Conservation (phyloP, 352 stramenopile species). For the Globisporangium viniferum region DNA sequence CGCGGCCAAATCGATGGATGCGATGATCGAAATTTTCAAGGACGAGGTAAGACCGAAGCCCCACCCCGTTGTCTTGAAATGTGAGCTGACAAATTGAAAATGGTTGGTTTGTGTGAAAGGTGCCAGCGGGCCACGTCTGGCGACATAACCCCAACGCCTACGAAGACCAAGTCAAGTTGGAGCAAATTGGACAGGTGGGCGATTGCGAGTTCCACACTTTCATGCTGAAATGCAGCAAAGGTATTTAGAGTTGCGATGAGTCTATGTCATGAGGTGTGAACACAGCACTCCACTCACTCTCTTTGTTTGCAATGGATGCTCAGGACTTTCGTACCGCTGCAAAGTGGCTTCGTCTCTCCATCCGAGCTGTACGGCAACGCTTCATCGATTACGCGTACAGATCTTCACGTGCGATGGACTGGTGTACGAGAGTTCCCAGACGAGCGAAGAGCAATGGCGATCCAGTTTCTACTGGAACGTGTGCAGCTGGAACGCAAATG, state of each 20-base stretch:
- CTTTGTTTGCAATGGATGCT: background rate
- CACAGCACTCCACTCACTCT: background rate
- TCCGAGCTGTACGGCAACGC: constrained; percentile 17
- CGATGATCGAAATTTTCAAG: constrained; percentile 44
- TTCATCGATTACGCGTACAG: constrained; percentile 38
- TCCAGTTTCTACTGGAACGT: constrained; percentile 50
- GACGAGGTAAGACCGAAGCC: constrained; percentile 21
- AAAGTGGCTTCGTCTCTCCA: constrained; percentile 31
- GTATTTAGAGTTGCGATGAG: background rate
- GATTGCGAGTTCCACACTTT: constrained; percentile 42
- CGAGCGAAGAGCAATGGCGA: constrained; percentile 22
- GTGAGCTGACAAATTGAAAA: background rate
- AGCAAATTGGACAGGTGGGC: constrained; percentile 25
- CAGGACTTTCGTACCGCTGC: constrained; percentile 35
- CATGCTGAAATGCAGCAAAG: constrained; percentile 25
- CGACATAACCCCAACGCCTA: constrained; percentile 13
- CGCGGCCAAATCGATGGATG: constrained; percentile 29
- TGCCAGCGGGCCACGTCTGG: constrained; percentile 16
- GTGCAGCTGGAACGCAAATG: constrained; percentile 41
- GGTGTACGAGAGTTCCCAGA: constrained; percentile 31
- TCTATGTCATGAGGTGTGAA: background rate
- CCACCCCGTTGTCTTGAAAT: background rate
- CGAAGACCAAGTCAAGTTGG: constrained; percentile 23
- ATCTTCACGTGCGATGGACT: constrained; percentile 47
- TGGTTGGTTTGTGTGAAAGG: background rate